Evolutionary conservation across 257 asterid genomes (phyloP).

Genomic region (Ilex aquifolium): DNA sequence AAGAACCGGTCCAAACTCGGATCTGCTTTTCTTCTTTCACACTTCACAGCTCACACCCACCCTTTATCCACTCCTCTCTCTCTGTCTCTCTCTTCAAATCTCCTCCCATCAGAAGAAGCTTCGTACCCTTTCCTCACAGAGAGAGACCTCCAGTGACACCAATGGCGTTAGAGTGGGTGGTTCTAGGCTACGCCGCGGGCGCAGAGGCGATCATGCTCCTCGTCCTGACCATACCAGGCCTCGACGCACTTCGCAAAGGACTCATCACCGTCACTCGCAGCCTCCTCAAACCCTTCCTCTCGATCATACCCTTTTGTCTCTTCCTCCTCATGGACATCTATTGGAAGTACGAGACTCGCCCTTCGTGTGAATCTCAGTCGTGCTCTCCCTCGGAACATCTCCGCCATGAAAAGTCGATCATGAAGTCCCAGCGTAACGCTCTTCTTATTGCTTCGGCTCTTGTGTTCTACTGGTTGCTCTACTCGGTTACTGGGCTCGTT

Average conservation of each 20-base stretch:
- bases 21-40: too few relatives aligned
- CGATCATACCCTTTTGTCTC: not conserved
- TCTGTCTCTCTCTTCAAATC: too few relatives aligned
- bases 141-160: too few relatives aligned
- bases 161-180: not conserved
- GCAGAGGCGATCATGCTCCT: not conserved
- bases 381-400: not conserved
- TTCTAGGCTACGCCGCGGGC: not conserved
- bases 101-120: too few relatives aligned
- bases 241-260: not conserved
- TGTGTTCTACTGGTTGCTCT: not conserved
- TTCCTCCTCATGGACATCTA: not conserved
- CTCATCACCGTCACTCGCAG: not conserved
- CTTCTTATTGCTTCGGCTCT: not conserved
- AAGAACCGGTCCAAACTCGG: too few relatives aligned
- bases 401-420: not conserved
- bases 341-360: not conserved
- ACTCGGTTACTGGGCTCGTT: not conserved
- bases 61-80: too few relatives aligned
- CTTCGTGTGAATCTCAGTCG: not conserved
- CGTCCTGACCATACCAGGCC: not conserved
- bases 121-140: not conserved
- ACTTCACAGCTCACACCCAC: too few relatives aligned
- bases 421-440: not conserved
- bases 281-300: not conserved